Percentiles rank a stretch among this genome's conserved stretches.
Evolutionary conservation across 2,329 filamentous ascomycete species (phyloP).

Genomic region (Alternaria brassicae): DNA sequence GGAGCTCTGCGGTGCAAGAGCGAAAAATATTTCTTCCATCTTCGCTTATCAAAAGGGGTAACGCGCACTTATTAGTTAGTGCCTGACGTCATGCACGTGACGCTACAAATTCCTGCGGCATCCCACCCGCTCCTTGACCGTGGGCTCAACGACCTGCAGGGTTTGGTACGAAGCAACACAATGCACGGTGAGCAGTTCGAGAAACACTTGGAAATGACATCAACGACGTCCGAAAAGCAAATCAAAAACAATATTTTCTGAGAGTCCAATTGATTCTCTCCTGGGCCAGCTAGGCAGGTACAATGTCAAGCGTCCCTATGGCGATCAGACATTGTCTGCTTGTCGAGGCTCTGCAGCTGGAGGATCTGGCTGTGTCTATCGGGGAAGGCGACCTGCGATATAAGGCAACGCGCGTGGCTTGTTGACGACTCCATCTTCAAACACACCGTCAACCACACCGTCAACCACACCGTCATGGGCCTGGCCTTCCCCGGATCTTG

Average conservation of each 20-base stretch:
- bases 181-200: background rate
- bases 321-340: background rate
- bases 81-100: slow-evolving; percentile 8
- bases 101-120: no score
- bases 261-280: background rate
- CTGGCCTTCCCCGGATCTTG: slow-evolving; percentile 1
- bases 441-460: slow-evolving; percentile 4
- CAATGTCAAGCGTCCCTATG: background rate
- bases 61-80: slow-evolving; percentile 10
- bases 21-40: slow-evolving; percentile 9
- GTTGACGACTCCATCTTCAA: background rate
- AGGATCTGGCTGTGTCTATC: background rate
- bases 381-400: background rate
- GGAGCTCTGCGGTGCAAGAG: slow-evolving; percentile 10
- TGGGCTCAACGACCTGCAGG: background rate
- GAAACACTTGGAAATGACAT: background rate
- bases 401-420: background rate
- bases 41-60: slow-evolving; percentile 15
- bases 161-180: background rate
- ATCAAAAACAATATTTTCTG: background rate
- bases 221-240: background rate
- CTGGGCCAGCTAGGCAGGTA: background rate
- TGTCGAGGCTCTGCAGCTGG: background rate
- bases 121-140: background rate
- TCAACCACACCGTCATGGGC: slow-evolving; percentile 4